These are phyloP conservation scores for Aspergillus sp. DNA, from an alignment of 2,329 filamentous ascomycete species.

Conservation along the genomic window DNA sequence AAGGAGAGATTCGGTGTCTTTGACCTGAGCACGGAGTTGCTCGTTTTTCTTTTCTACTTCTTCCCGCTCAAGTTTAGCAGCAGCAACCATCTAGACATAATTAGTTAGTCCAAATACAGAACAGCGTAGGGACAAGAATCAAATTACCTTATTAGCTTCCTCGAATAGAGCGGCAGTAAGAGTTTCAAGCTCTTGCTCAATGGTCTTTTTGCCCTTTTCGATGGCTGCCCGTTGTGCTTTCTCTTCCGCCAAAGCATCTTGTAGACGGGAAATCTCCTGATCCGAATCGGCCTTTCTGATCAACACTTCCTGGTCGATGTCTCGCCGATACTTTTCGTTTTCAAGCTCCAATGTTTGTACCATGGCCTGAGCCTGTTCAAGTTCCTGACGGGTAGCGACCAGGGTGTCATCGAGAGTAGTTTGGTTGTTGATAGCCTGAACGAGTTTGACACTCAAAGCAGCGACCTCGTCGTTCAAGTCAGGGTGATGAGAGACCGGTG, in stretches of 20 bases:
- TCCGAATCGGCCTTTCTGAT: conserved; percentile 70
- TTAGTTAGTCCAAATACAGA: conserved; percentile 8
- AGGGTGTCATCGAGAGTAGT: conserved; percentile 85
- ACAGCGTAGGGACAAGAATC: neutral
- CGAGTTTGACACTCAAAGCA: conserved; percentile 85
- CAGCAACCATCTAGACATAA: conserved; percentile 69
- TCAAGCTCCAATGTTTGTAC: conserved; percentile 63
- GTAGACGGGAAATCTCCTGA: conserved; percentile 57
- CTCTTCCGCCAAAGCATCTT: conserved; percentile 58
- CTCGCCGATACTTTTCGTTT: conserved; percentile 61
- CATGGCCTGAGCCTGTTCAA: conserved; percentile 64
- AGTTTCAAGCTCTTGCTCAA: conserved; percentile 86
- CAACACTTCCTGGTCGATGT: conserved; percentile 67
- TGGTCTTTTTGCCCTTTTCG: conserved; percentile 76
- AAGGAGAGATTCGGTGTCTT: conserved; percentile 77
- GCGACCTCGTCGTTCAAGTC: conserved; percentile 72
- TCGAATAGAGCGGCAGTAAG: conserved; percentile 92
- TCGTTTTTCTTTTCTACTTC: conserved; percentile 76
- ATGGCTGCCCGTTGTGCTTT: conserved; percentile 56
- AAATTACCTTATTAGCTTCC: conserved; percentile 75
- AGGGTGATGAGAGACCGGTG: conserved; percentile 42
- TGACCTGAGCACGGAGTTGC: conserved; percentile 74
- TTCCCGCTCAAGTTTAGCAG: conserved; percentile 78
- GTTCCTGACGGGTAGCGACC: conserved; percentile 71
- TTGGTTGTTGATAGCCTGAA: conserved; percentile 95